A percentile compares a stretch with the other conserved stretches of the same genome.
These are phyloP conservation scores for Pseudogymnoascus sp. DNA, from an alignment of 2,329 filamentous ascomycete species.

Conservation along the genomic window DNA sequence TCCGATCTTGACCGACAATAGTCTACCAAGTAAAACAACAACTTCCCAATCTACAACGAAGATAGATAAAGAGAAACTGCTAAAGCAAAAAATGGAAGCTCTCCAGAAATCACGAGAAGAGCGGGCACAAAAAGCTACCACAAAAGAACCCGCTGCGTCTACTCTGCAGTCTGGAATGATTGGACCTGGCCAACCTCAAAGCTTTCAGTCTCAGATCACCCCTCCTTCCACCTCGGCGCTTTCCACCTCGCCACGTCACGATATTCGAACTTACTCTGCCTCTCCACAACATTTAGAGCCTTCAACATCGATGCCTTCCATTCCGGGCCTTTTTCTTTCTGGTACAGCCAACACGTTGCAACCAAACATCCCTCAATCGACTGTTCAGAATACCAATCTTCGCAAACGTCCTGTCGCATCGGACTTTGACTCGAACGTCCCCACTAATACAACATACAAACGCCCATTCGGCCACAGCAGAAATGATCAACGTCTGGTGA, in stretches of 20 bases:
- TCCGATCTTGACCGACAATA: constrained; percentile 15
- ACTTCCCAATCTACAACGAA: constrained; percentile 29
- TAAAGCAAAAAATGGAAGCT: constrained; percentile 72
- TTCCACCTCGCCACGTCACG: not conserved
- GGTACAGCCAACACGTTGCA: constrained; percentile 10
- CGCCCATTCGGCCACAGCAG: constrained; percentile 54
- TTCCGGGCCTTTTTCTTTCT: constrained; percentile 33
- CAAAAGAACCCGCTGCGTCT: constrained; percentile 20
- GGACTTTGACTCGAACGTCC: constrained; percentile 55
- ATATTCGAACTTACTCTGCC: constrained; percentile 6
- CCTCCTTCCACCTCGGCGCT: not conserved
- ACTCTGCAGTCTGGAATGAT: not conserved
- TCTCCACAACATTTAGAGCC: constrained; percentile 11
- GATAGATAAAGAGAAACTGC: constrained; percentile 62
- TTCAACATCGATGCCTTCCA: constrained; percentile 17
- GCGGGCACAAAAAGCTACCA: constrained; percentile 31
- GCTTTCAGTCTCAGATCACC: not conserved
- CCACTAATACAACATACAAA: constrained; percentile 31
- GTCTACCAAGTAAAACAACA: constrained; percentile 9
- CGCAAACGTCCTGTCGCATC: constrained; percentile 58
- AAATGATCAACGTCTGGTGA: constrained; percentile 60
- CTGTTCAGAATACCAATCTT: constrained; percentile 2
- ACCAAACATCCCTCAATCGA: constrained; percentile 6
- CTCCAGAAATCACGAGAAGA: constrained; percentile 52
- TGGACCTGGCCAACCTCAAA: not conserved